Evolutionary conservation across 352 stramenopile genomes (phyloP).

Genomic region (Globisporangium recalcitrans): DNA sequence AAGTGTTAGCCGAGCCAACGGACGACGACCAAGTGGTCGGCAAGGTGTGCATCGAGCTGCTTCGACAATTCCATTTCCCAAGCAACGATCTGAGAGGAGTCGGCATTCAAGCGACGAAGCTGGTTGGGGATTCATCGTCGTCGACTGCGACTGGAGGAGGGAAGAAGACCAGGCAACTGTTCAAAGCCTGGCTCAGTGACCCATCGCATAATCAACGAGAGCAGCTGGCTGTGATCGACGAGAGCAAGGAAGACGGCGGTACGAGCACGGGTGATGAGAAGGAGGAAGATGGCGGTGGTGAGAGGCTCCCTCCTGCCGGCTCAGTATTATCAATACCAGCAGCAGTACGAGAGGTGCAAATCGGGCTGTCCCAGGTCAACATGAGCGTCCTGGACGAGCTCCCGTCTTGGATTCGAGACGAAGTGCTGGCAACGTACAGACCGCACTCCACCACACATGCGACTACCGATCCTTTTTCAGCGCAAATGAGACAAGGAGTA

Average conservation of each 20-base stretch:
- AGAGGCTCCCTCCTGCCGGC: not conserved
- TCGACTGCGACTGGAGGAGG: constrained; percentile 6
- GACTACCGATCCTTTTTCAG: not conserved
- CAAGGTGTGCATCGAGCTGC: constrained; percentile 47
- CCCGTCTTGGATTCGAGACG: constrained; percentile 40
- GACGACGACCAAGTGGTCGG: constrained; percentile 50
- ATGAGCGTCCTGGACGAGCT: constrained; percentile 56
- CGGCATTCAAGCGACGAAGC: constrained; percentile 73
- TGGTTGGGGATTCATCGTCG: constrained; percentile 21
- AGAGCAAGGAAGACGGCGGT: not conserved
- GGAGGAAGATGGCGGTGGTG: not conserved
- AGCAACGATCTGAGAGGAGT: constrained; percentile 63
- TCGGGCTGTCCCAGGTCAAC: constrained; percentile 58
- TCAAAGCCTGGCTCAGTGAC: constrained; percentile 52
- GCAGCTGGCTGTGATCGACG: not conserved
- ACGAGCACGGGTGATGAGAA: not conserved
- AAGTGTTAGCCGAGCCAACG: constrained; percentile 50
- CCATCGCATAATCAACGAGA: constrained; percentile 4
- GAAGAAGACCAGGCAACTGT: constrained; percentile 29
- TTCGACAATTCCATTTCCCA: constrained; percentile 55
- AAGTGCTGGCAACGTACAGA: constrained; percentile 44
- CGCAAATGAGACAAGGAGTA: not conserved
- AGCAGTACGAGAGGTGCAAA: not conserved
- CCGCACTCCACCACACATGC: not conserved
- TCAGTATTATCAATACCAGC: constrained; percentile 8